phyloP scores from a whole-genome alignment of 2,329 filamentous ascomycete species.

The Botrytis fabae region DNA sequence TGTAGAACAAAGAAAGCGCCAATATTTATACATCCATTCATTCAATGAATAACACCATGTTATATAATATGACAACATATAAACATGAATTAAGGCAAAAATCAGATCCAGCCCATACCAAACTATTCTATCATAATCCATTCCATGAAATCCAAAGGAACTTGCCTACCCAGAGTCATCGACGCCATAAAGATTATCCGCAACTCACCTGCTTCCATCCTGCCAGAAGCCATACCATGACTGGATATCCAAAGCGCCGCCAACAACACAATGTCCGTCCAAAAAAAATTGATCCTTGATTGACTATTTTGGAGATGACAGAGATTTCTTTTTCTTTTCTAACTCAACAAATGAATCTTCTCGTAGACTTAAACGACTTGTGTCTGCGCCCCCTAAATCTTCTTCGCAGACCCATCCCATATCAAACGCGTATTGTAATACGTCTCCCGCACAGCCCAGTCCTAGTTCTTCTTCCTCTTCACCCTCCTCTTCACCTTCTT shows the following conservation, averaged over 20 bases:
- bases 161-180: background rate
- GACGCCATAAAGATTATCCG: too few relatives aligned
- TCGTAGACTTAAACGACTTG: background rate
- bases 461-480: conserved; percentile 7
- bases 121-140: background rate
- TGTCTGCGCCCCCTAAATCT: conserved; percentile 23
- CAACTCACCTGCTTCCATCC: background rate
- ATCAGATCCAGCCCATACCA: background rate
- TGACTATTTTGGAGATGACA: background rate
- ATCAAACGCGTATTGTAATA: conserved; percentile 30
- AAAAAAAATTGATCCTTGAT: background rate
- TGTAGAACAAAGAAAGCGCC: background rate
- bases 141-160: background rate
- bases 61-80: background rate
- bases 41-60: background rate
- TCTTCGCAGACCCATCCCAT: conserved; percentile 32
- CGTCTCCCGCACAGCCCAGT: conserved; percentile 26
- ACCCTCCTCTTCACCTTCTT: background rate
- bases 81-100: background rate
- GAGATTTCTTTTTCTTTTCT: background rate
- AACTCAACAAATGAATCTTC: background rate
- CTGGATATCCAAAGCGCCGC: background rate
- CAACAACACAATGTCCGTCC: background rate
- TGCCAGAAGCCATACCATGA: background rate
- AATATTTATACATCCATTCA: background rate